A percentile compares a stretch with the other conserved stretches of the same genome.
phyloP scores from a whole-genome alignment of 495 filamentous ascomycete genomes.

The Aspergillus incahuasiensis region DNA sequence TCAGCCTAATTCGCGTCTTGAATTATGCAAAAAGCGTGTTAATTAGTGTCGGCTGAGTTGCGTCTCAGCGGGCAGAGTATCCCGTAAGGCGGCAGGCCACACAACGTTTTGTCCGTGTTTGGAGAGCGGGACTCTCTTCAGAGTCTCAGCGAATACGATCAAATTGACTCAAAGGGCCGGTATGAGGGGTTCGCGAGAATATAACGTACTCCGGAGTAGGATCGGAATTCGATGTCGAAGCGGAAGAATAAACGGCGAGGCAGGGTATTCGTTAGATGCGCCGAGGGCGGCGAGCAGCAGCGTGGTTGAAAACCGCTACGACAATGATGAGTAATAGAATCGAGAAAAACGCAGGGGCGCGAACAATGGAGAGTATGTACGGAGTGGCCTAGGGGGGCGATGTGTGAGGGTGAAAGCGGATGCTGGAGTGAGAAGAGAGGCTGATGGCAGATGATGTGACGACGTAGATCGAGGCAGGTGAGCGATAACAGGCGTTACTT shows the following conservation, averaged over 20 bases:
- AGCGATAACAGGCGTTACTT: conserved; percentile 2
- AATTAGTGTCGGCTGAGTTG: neutral
- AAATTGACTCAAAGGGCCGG: neutral
- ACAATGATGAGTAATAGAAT: neutral
- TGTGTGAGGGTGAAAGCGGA: neutral
- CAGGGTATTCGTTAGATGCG: conserved; percentile 4
- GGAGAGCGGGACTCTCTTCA: neutral
- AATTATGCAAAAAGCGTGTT: neutral
- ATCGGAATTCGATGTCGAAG: neutral
- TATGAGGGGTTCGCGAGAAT: neutral
- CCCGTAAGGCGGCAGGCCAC: conserved; percentile 8
- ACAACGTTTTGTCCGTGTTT: neutral
- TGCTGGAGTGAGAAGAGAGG: neutral
- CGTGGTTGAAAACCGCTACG: neutral
- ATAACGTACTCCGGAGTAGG: neutral
- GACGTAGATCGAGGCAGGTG: conserved; percentile 4
- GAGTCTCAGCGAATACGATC: no score
- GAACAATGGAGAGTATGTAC: neutral
- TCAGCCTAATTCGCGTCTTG: neutral
- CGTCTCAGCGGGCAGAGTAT: neutral
- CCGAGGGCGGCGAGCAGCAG: neutral
- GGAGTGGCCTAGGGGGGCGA: neutral
- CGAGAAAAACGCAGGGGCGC: neutral
- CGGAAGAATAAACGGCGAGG: neutral
- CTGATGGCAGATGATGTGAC: conserved; percentile 10